Percentiles rank a stretch among this genome's conserved stretches.
Evolutionary conservation across 2,329 filamentous ascomycete species (phyloP).

Genomic region (Bipolaris sorokiniana): DNA sequence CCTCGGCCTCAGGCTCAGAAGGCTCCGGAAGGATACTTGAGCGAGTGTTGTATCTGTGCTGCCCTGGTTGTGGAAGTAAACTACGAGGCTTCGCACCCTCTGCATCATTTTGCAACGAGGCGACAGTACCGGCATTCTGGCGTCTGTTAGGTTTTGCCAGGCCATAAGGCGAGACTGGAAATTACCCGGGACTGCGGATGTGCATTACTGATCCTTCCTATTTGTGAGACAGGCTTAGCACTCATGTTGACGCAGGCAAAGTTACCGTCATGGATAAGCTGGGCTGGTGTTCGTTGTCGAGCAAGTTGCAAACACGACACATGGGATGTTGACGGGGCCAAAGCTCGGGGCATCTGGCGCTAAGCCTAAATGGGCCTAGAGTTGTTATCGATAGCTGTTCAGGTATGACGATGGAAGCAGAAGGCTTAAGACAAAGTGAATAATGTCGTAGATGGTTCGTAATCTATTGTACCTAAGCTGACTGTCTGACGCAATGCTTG

Average conservation of each 20-base stretch:
- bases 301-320: constrained; percentile 11
- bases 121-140: constrained; percentile 8
- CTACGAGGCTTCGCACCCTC: constrained; percentile 31
- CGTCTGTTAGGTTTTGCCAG: constrained; percentile 9
- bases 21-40: constrained; percentile 12
- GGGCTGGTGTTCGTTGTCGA: constrained; percentile 3
- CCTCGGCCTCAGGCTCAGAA: constrained; percentile 6
- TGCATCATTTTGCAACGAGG: constrained; percentile 14
- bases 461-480: constrained; percentile 32
- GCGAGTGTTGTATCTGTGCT: constrained; percentile 26
- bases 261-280: constrained; percentile 24
- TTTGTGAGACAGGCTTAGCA: constrained; percentile 26
- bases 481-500: constrained; percentile 33
- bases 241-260: constrained; percentile 28
- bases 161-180: background rate
- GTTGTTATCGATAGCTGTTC: constrained; percentile 15
- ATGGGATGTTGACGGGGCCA: constrained; percentile 10
- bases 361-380: background rate
- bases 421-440: background rate
- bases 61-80: constrained; percentile 44
- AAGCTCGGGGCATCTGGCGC: constrained; percentile 12
- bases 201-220: constrained; percentile 20
- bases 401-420: constrained; percentile 2
- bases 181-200: constrained; percentile 11
- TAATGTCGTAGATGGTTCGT: constrained; percentile 14